Base-by-base conservation (phyloP, 768 basidiomycete species). In the Rhodotorula sphaerocarpa region DNA sequence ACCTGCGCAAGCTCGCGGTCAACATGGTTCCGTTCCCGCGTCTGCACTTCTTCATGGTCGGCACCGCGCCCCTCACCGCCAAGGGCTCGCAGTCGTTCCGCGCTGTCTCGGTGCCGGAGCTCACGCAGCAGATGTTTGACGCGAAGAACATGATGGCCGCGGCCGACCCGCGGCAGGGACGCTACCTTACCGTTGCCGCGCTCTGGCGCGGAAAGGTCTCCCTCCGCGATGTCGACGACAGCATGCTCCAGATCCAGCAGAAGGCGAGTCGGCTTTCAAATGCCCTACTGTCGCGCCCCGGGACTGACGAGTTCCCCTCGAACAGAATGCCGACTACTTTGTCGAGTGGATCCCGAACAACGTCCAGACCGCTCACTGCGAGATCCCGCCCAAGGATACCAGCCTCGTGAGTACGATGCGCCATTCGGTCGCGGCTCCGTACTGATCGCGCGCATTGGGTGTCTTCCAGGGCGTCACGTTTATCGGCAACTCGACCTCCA, bases 91-190 rank as follows among this genome's bases (percentile, higher is more conserved):
- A 75, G 53, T 68, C 70, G 23, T 99, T 91, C 82, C 88, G 95
- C 65, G 90, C 91, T 42, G 89, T 97, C 72, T 89, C 88, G 60
- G 92, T 99, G 44, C 90, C 95, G 36, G 95, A 99, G 77, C 82
- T 99, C 65, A 96, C 95, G 12, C 87, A 90, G 75, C 95, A 99
- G 60, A 97, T 97, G 92, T 99, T 97, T 77, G 93, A 96, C 72
- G 89, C 91, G 48, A 96, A 95, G 84, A 96, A 96, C 85, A 92
- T 93, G 90, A 93, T 96, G 91, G 90, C 92, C 71, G 95, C 95
- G 28, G 88, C 88, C 28, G 91, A 96, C 79, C 95, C 95, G 45
- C 81, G 91, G 74, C 88, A 95, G 71, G 95, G 95, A 67, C 88
- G 91, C 72, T 99, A 97, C 80, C 86, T 99, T 65, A 99, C 95